Evolutionary conservation across 2,329 filamentous ascomycete species (phyloP).

Genomic region (Colletotrichum brevisporum): DNA sequence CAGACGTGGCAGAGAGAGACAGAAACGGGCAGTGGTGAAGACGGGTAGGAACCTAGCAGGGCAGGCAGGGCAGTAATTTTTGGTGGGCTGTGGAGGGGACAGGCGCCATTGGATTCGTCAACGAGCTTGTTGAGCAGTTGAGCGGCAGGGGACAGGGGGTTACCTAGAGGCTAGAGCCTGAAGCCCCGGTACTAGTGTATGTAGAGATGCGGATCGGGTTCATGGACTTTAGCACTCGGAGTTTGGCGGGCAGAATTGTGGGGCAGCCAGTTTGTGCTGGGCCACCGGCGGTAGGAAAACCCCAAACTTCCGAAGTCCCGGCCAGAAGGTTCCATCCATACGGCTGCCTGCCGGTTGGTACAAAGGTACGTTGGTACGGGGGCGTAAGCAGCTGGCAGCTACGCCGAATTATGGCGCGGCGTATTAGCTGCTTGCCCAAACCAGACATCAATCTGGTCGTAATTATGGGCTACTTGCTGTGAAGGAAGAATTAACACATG

Average conservation of each 20-base stretch:
- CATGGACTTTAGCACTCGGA: slow-evolving; percentile 39
- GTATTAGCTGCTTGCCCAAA: neutral
- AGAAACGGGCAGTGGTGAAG: neutral
- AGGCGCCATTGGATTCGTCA: slow-evolving; percentile 2
- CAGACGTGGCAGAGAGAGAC: slow-evolving; percentile 23
- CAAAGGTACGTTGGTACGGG: neutral
- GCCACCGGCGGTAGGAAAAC: slow-evolving; percentile 32
- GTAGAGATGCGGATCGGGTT: slow-evolving; percentile 19
- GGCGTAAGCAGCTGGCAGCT: neutral
- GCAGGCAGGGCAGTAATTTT: neutral
- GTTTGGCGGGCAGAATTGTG: slow-evolving; percentile 37
- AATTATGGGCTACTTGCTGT: neutral
- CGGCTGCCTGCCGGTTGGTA: neutral
- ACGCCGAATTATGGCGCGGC: slow-evolving; percentile 3
- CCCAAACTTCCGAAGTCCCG: slow-evolving; percentile 18
- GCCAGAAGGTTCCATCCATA: slow-evolving; percentile 9
- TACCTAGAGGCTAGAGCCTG: too few species aligned
- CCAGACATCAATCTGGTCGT: neutral
- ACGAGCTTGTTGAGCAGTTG: slow-evolving; percentile 37
- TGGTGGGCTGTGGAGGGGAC: neutral
- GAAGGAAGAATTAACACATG: neutral
- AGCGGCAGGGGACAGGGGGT: slow-evolving; percentile 20
- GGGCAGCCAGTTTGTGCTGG: slow-evolving; percentile 26
- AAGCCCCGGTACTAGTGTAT: too few species aligned
- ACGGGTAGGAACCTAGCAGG: neutral